phyloP scores from a whole-genome alignment of 768 basidiomycete species.

The Boletales sp. region DNA sequence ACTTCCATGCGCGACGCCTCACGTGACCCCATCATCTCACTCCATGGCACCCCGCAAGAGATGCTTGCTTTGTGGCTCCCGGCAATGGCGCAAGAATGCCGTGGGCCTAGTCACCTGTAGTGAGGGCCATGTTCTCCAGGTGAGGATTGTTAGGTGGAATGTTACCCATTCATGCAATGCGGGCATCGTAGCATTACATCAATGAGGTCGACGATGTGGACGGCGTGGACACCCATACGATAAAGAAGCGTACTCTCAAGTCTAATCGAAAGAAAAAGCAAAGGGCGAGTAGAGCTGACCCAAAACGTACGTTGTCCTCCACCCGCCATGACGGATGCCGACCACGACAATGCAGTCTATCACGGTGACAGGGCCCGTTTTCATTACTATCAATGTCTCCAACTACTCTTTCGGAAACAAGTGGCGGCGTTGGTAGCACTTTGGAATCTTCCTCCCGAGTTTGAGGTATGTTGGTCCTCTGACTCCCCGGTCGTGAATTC shows the following conservation, averaged over 20 bases:
- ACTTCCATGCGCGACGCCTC: background rate
- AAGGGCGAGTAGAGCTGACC: constrained; percentile 50
- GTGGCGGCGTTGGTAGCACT: constrained; percentile 51
- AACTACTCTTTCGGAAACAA: constrained; percentile 78
- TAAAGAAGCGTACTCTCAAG: constrained; percentile 67
- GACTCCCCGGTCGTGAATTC: background rate
- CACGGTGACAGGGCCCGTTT: constrained; percentile 76
- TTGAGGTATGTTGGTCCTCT: constrained; percentile 55
- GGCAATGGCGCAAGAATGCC: constrained; percentile 83
- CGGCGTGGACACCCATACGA: constrained; percentile 54
- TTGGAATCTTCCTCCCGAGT: constrained; percentile 76
- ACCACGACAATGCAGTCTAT: constrained; percentile 55
- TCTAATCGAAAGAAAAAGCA: constrained; percentile 51
- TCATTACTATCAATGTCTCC: constrained; percentile 81
- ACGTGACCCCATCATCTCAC: constrained; percentile 5
- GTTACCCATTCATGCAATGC: background rate
- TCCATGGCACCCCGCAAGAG: constrained; percentile 57
- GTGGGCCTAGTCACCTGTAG: constrained; percentile 82
- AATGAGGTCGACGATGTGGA: constrained; percentile 75
- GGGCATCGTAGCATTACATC: constrained; percentile 62
- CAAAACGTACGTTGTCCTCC: constrained; percentile 43
- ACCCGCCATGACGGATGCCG: background rate
- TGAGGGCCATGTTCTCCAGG: constrained; percentile 90
- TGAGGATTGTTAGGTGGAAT: constrained; percentile 30
- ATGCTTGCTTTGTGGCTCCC: constrained; percentile 79